Evolutionary conservation across 345 rosid genomes (phyloP).

Genomic region (Corchorus olitorius): DNA sequence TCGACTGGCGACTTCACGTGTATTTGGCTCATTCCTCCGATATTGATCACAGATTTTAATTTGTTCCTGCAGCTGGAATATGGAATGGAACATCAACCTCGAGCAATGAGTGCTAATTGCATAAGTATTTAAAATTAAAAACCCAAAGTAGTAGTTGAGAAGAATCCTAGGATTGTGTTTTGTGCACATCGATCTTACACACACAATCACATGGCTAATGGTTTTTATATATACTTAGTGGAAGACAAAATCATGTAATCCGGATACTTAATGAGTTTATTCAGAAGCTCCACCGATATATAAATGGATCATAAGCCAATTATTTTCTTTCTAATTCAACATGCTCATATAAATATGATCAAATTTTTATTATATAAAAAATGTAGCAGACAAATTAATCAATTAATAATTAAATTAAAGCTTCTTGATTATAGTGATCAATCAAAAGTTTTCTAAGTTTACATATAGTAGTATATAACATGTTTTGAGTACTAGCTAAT

Average conservation of each 20-base stretch:
- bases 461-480: too few species aligned
- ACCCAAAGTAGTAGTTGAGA: constrained; percentile 1
- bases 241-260: constrained; percentile 3
- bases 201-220: background rate
- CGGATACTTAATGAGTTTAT: background rate
- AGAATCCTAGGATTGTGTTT: constrained; percentile 23
- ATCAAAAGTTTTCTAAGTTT: too few species aligned
- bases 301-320: too few species aligned
- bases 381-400: too few species aligned
- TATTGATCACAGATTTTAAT: background rate
- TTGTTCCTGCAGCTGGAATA: background rate
- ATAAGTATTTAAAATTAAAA: background rate
- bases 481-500: background rate
- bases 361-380: too few species aligned
- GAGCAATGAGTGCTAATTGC: background rate
- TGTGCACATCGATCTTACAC: background rate
- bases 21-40: background rate
- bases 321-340: too few species aligned
- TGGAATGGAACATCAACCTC: background rate
- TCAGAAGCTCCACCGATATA: too few species aligned
- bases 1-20: background rate
- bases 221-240: constrained; percentile 1
- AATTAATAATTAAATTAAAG: too few species aligned
- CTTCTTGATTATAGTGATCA: too few species aligned
- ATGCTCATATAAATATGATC: too few species aligned